These are phyloP conservation scores for Alloteropsis semialata DNA, from an alignment of 176 grass and related monocot genomes.

Conservation along the genomic window DNA sequence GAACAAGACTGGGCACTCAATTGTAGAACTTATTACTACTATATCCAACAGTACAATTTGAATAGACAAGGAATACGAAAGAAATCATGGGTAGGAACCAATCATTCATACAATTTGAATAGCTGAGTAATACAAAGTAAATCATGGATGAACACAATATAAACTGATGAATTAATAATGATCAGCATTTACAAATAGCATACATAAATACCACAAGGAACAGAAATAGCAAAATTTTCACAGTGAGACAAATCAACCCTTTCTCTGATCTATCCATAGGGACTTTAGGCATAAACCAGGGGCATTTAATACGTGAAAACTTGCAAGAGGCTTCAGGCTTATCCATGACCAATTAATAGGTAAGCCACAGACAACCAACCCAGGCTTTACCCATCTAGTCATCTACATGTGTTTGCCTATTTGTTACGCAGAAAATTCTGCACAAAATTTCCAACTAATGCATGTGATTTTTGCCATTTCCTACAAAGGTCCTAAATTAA, in stretches of 20 bases:
- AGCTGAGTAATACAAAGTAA: neutral
- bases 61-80: neutral
- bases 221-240: neutral
- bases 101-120: neutral
- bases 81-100: too few relatives aligned
- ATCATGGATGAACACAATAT: neutral
- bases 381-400: neutral
- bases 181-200: neutral
- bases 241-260: neutral
- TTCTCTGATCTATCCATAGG: neutral
- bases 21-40: neutral
- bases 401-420: neutral
- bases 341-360: neutral
- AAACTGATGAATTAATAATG: neutral
- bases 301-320: neutral
- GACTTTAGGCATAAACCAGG: constrained; percentile 1
- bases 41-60: neutral
- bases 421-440: neutral
- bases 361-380: neutral
- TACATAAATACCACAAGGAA: neutral
- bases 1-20: neutral
- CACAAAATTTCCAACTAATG: neutral
- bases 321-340: neutral
- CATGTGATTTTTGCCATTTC: neutral
- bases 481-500: neutral